Conservation (phyloP, 129 eudicot species). For the Heracleum sosnowskyi region DNA sequence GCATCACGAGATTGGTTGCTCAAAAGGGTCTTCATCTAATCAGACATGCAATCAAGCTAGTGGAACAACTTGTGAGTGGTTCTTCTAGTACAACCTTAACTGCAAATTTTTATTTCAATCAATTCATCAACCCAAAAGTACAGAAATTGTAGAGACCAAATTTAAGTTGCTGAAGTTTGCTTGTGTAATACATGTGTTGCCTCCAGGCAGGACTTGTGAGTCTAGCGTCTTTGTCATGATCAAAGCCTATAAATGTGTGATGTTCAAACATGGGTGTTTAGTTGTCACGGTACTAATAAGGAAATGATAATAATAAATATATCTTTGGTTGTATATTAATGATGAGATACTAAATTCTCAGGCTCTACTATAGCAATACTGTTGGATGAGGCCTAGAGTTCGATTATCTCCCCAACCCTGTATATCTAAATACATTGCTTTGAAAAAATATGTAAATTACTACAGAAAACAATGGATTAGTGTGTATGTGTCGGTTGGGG, state of each 20-base stretch:
- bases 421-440: neutral
- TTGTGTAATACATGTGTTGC: neutral
- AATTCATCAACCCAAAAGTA: neutral
- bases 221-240: neutral
- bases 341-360: neutral
- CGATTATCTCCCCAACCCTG: neutral
- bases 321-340: neutral
- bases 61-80: conserved; percentile 55
- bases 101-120: neutral
- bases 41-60: conserved; percentile 55
- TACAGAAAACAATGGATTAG: neutral
- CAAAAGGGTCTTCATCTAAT: conserved; percentile 94
- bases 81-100: conserved; percentile 7
- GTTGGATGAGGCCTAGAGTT: neutral
- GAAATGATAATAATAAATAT: neutral
- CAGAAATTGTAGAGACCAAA: neutral
- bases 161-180: neutral
- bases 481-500: neutral
- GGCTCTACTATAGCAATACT: neutral
- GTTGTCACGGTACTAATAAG: neutral
- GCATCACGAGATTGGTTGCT: conserved; percentile 82
- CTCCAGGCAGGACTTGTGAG: neutral
- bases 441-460: neutral
- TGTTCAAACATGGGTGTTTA: neutral
- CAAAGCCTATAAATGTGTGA: neutral